Evolutionary conservation across 805 yeast genomes (phyloP).

Genomic region (Nakazawaea populi): DNA sequence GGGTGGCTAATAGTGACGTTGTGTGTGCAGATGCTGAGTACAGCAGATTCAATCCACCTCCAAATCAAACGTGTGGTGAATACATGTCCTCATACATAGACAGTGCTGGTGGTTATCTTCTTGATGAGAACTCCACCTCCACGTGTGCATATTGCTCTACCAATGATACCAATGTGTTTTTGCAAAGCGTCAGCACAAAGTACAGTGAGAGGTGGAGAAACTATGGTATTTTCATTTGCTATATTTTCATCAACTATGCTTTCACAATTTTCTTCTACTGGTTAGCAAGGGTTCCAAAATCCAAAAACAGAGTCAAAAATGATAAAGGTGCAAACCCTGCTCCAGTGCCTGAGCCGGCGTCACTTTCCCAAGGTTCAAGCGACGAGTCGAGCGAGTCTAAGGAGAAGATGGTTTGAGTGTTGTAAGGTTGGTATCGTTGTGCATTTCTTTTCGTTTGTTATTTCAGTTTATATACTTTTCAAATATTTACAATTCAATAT

Average conservation of each 20-base stretch:
- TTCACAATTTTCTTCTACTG: constrained; percentile 32
- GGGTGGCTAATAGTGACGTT: constrained; percentile 45
- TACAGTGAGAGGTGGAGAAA: constrained; percentile 47
- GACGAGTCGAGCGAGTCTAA: not conserved
- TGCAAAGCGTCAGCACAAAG: constrained; percentile 37
- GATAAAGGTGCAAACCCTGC: not conserved
- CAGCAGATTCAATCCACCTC: constrained; percentile 43
- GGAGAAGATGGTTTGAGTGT: not conserved
- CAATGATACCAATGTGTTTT: constrained; percentile 51
- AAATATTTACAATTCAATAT: no score
- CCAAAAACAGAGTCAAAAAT: constrained; percentile 13
- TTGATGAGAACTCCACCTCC: constrained; percentile 36
- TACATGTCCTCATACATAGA: constrained; percentile 37
- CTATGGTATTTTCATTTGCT: constrained; percentile 49
- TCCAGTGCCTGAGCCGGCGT: not conserved
- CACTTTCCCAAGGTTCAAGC: not conserved
- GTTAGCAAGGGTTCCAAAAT: constrained; percentile 33
- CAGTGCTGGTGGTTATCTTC: constrained; percentile 41
- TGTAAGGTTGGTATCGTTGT: no score
- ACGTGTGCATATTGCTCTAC: constrained; percentile 59
- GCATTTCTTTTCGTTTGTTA: not conserved
- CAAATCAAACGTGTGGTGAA: constrained; percentile 51
- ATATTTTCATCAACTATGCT: constrained; percentile 35
- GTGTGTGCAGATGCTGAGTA: constrained; percentile 44
- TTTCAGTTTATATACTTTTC: not conserved